Base-by-base conservation (phyloP, 176 grass and related monocot species). In the Melocanna baccifera region DNA sequence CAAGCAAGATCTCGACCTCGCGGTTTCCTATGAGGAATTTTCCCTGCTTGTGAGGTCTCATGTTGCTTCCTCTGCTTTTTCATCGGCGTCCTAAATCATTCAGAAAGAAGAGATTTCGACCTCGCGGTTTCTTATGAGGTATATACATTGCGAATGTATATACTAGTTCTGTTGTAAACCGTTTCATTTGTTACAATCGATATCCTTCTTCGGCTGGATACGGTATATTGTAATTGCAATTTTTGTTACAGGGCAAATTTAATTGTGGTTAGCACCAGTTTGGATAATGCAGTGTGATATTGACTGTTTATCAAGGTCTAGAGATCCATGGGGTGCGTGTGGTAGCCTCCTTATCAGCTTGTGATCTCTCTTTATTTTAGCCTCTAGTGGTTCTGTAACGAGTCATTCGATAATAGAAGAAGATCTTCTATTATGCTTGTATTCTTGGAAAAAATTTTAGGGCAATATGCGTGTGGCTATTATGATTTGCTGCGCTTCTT, bases 101-200 rank as follows among this genome's bases (percentile, higher is more conserved):
- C 6, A 56, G 53, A 22, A 22, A 55, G 52, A 22, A 22, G 53
- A 9, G 19, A 56, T 56, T 22, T 56, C 53, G n/a, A n/a, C n/a
- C n/a, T n/a, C n/a, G n/a, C n/a, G n/a, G n/a, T n/a, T n/a, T n/a
- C n/a, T n/a, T n/a, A n/a, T n/a, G n/a, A n/a, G n/a, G n/a, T n/a
- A 56, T 22, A 55, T 55, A 9, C 52, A 55, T 9, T 56, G 20
- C 92, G 75, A 89, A 57, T 37, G 20, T 51, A 85, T 63, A 26
- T 34, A 36, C 28, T 83, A 37, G 12, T 83, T 70, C 25, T 48
- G 73, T 50, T 53, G 48, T 53, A 28, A 59, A 58, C 56, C 58
- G 25, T 66, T 25, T 75, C 69, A 73, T 80, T 73, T 80, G 43
- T 80, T 66, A 64, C 25, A 78, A 32, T 64, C 8, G 28, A 32